phyloP scores from a whole-genome alignment of 192 early-diverging fungal genomes.

The Cetraspora pellucida region DNA sequence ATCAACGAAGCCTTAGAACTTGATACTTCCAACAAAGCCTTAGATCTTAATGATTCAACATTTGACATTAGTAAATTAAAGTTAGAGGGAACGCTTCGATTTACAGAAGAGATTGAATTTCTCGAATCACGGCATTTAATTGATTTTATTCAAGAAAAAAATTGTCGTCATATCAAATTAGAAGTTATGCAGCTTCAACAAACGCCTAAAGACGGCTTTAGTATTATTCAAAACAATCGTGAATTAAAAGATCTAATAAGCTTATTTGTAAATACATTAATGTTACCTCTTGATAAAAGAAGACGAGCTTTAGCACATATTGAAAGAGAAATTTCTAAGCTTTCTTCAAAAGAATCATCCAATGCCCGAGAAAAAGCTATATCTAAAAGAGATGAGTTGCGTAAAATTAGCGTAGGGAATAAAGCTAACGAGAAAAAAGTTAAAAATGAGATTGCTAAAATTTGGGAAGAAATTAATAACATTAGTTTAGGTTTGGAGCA shows the following conservation, averaged over 20 bases:
- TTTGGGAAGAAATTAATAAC: constrained; percentile 18
- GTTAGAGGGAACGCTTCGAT: background rate
- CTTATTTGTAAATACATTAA: constrained; percentile 4
- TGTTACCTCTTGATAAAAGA: constrained; percentile 28
- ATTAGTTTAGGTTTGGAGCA: constrained; percentile 31
- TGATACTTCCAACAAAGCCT: constrained; percentile 8
- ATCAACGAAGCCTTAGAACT: constrained; percentile 20
- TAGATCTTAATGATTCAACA: background rate
- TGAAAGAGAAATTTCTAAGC: constrained; percentile 27
- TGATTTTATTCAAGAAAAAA: constrained; percentile 23
- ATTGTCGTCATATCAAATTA: constrained; percentile 12
- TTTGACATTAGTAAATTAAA: background rate
- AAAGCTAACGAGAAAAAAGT: constrained; percentile 8
- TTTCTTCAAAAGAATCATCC: constrained; percentile 20
- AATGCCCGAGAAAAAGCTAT: background rate
- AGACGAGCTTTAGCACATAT: constrained; percentile 32
- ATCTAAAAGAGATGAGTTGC: constrained; percentile 11
- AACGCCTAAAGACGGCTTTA: background rate
- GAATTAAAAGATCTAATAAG: background rate
- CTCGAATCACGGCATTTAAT: background rate
- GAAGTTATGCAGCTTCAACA: constrained; percentile 29
- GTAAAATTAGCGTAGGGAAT: constrained; percentile 10
- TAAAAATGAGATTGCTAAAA: constrained; percentile 12
- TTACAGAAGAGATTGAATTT: constrained; percentile 8
- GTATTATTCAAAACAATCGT: constrained; percentile 3